Percentiles rank a stretch among this genome's conserved stretches.
phyloP scores from a whole-genome alignment of 164 flowering plant species.

The Annona squamosa region DNA sequence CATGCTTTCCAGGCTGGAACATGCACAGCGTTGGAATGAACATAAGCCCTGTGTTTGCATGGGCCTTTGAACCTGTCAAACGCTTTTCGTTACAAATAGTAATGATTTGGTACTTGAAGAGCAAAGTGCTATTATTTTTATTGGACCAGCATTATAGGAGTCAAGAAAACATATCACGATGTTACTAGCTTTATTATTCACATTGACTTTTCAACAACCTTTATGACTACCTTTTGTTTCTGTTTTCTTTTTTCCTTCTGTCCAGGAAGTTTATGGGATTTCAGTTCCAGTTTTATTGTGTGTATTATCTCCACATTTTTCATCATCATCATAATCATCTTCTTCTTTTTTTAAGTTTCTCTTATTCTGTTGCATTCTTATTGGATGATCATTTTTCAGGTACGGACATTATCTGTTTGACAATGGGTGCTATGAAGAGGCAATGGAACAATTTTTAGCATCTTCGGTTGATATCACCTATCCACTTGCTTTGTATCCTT shows the following conservation, averaged over 20 bases:
- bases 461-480: constrained; percentile 91
- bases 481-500: constrained; percentile 83
- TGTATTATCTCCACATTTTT: too few species aligned
- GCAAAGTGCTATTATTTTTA: neutral
- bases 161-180: neutral
- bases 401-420: constrained; percentile 91
- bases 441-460: constrained; percentile 93
- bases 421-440: constrained; percentile 89
- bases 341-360: neutral
- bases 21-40: neutral
- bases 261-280: too few species aligned
- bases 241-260: neutral
- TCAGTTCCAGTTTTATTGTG: too few species aligned
- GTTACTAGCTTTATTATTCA: too few species aligned
- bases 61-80: neutral
- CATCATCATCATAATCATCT: neutral
- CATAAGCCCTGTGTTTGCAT: neutral
- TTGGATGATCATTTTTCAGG: constrained; percentile 28
- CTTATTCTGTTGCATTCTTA: neutral
- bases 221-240: neutral
- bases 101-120: neutral
- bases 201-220: too few species aligned
- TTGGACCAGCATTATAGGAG: too few species aligned
- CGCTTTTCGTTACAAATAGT: neutral
- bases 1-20: neutral